Conservation (phyloP, 2,329 filamentous ascomycete genomes). For the Pseudogymnoascus sp. region DNA sequence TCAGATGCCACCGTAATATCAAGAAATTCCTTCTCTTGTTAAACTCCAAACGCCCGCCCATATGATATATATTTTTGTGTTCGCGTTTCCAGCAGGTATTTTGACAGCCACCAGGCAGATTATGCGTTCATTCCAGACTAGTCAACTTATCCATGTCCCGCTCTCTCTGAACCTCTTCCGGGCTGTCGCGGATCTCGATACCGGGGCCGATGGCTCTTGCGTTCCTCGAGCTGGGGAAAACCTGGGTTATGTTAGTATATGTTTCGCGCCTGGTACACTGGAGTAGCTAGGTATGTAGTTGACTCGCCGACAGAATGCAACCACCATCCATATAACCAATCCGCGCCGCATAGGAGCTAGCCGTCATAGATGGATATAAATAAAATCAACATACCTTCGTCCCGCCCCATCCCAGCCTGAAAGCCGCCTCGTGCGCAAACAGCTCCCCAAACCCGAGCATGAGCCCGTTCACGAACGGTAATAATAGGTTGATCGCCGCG, state of each 20-base stretch:
- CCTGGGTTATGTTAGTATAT: slow-evolving; percentile 14
- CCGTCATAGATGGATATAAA: background rate
- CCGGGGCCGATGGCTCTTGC: slow-evolving; percentile 65
- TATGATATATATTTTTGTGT: slow-evolving; percentile 1
- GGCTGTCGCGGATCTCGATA: slow-evolving; percentile 67
- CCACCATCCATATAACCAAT: background rate
- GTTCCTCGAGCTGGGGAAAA: slow-evolving; percentile 23
- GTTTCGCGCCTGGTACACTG: background rate
- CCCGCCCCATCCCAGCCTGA: slow-evolving; percentile 82
- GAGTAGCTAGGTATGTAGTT: background rate
- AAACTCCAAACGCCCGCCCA: background rate
- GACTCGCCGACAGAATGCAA: background rate
- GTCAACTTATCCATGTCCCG: slow-evolving; percentile 56
- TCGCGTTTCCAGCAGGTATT: background rate
- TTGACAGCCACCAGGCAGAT: background rate
- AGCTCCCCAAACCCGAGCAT: slow-evolving; percentile 98
- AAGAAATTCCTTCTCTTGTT: background rate
- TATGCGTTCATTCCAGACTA: slow-evolving; percentile 33
- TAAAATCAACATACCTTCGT: slow-evolving; percentile 63
- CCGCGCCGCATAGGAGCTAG: background rate
- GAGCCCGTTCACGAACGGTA: slow-evolving; percentile 94
- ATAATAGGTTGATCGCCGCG: slow-evolving; percentile 86
- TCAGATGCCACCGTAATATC: background rate
- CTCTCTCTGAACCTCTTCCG: slow-evolving; percentile 37
- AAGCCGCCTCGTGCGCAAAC: slow-evolving; percentile 92